Conservation (phyloP, 1,139 yeast genomes). For the Pichia sp. region DNA sequence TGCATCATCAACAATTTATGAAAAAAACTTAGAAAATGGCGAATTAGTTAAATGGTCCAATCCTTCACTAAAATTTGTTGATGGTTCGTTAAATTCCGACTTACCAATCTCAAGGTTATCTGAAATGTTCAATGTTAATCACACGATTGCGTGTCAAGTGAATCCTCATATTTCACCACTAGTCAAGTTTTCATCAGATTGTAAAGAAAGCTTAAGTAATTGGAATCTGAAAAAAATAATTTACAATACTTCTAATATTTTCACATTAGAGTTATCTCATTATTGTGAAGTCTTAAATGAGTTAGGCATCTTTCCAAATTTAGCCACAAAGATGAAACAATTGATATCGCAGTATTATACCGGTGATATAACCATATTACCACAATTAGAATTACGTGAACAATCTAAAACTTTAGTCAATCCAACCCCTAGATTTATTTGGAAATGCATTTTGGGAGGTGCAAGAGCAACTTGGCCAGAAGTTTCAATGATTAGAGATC, state of each 20-base stretch:
- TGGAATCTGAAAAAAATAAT: slow-evolving; percentile 56
- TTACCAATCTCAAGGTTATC: slow-evolving; percentile 82
- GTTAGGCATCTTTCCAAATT: slow-evolving; percentile 66
- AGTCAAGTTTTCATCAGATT: slow-evolving; percentile 57
- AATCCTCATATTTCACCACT: slow-evolving; percentile 94
- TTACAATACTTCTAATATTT: slow-evolving; percentile 46
- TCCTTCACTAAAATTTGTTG: slow-evolving; percentile 75
- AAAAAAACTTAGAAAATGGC: slow-evolving; percentile 69
- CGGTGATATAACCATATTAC: slow-evolving; percentile 89
- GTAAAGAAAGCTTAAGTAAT: slow-evolving; percentile 50
- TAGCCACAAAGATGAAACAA: slow-evolving; percentile 66
- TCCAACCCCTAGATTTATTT: slow-evolving; percentile 70
- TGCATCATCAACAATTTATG: slow-evolving; percentile 78
- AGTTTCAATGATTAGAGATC: slow-evolving; percentile 73
- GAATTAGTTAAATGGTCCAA: slow-evolving; percentile 76
- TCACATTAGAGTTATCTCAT: slow-evolving; percentile 71
- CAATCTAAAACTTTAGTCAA: slow-evolving; percentile 61
- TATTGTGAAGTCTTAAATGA: slow-evolving; percentile 66
- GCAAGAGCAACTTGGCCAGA: slow-evolving; percentile 94
- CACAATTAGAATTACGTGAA: slow-evolving; percentile 58
- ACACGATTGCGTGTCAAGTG: slow-evolving; percentile 94
- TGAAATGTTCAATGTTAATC: slow-evolving; percentile 95
- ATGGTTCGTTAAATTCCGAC: slow-evolving; percentile 94
- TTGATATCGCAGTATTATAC: slow-evolving; percentile 80
- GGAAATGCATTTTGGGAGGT: slow-evolving; percentile 71